Base-by-base conservation (phyloP, 768 basidiomycete genomes). In the Pleurotus tuber-regium region DNA sequence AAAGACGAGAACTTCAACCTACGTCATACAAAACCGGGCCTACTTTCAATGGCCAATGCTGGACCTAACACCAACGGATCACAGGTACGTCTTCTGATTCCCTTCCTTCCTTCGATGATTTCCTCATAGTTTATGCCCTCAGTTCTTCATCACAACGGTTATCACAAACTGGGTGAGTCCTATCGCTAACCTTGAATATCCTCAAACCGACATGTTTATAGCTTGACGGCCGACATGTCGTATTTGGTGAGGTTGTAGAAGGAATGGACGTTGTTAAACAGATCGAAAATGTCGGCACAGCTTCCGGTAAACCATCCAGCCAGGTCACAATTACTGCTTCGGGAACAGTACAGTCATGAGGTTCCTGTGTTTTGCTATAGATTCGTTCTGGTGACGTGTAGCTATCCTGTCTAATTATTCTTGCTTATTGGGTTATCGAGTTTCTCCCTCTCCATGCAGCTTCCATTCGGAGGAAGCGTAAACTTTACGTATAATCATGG, bases 11-110 rank as follows among this genome's bases (percentile, higher is more conserved):
- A 92, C 74, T 89, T 89, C 63, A 59, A 76, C 53, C 63, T 83
- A 53, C 85, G 81, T 65, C 92, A 96, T 73, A 74, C 64, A 57
- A 82, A 81, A 55, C 77, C 74, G 14, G 80, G 80, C 38, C 65
- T 86, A 24, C 77, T 89, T 35, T 87, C 84, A 25, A 87, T 87
- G 84, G 95, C 95, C 31, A 97, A 90, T 59, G 89, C 92, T 29
- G 92, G 92, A 43, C 73, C 73, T 1, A 80, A 87, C 69, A 89
- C 88, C 31, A 90, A 89, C 53, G 88, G 91, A 29, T 91, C 88
- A 11, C 89, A 89, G 66, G 80, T 83, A 47, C 50, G 71, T 57
- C 1, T 14, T 10, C 26, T 11, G 5, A 18, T 23, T 19, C 11
- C 8, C 2, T 19, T 11, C 8, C 25, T 19, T 10, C 40, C 25